Conservation (phyloP, 1,284 basidiomycete genomes). For the Heliocybe sulcata region DNA sequence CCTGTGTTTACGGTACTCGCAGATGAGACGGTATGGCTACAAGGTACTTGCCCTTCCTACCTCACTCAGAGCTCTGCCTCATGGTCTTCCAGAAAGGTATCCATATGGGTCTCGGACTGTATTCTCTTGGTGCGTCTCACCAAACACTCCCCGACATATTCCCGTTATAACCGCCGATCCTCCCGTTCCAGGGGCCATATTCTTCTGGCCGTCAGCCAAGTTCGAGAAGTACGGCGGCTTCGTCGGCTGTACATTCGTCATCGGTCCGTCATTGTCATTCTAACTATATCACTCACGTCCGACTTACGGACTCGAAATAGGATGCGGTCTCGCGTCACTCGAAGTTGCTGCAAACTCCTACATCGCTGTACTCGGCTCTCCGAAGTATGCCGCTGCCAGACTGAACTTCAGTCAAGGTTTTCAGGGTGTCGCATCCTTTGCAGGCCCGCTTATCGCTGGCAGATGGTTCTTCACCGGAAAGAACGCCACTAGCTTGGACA, state of each 20-base stretch:
- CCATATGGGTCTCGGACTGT: constrained; percentile 64
- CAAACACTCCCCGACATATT: background rate
- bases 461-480: constrained; percentile 66
- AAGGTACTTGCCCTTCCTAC: constrained; percentile 31
- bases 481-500: constrained; percentile 55
- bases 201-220: constrained; percentile 78
- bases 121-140: constrained; percentile 45
- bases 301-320: constrained; percentile 25
- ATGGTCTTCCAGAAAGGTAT: constrained; percentile 41
- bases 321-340: constrained; percentile 64
- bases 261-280: constrained; percentile 30
- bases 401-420: constrained; percentile 81
- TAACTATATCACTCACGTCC: background rate
- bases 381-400: constrained; percentile 69
- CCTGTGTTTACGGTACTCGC: background rate
- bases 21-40: constrained; percentile 57
- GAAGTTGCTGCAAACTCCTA: constrained; percentile 80
- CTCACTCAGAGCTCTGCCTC: constrained; percentile 1
- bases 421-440: constrained; percentile 74
- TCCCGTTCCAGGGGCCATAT: constrained; percentile 44
- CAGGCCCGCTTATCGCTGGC: constrained; percentile 76
- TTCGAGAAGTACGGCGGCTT: constrained; percentile 66
- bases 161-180: constrained; percentile 3
- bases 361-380: constrained; percentile 61
- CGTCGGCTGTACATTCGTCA: constrained; percentile 65